Evolutionary conservation across 1,284 basidiomycete species (phyloP).

Genomic region (Heterobasidion irregulare): DNA sequence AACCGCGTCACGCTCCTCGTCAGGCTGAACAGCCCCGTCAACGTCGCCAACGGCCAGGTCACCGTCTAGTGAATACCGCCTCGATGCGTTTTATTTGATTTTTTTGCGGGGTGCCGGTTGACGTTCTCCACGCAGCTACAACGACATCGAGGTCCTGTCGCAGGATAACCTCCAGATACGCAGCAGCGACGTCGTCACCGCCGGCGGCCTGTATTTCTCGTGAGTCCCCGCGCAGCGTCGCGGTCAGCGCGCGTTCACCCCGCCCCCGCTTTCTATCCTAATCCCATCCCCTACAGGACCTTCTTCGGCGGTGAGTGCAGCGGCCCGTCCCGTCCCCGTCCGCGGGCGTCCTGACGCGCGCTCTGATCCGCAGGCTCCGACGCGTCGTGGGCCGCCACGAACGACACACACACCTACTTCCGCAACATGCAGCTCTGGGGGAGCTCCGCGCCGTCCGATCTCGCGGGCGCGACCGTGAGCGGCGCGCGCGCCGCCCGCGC

Average conservation of each 20-base stretch:
- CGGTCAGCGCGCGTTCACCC: neutral
- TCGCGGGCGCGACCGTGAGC: conserved; percentile 24
- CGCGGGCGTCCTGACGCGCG: conserved; percentile 1
- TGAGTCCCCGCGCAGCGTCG: conserved; percentile 22
- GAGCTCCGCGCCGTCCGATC: conserved; percentile 33
- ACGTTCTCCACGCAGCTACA: conserved; percentile 32
- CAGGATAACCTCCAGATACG: conserved; percentile 47
- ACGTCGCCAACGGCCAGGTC: conserved; percentile 49
- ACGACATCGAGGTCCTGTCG: conserved; percentile 42
- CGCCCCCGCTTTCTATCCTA: neutral
- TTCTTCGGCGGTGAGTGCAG: conserved; percentile 58
- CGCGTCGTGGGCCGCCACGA: conserved; percentile 53
- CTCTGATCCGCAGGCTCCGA: conserved; percentile 37
- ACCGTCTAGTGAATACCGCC: conserved; percentile 38
- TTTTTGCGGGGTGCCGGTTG: conserved; percentile 1
- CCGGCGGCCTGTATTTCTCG: conserved; percentile 62
- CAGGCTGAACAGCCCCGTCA: conserved; percentile 47
- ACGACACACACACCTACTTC: conserved; percentile 58
- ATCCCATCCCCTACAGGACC: conserved; percentile 31
- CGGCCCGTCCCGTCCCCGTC: neutral
- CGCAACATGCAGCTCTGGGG: conserved; percentile 58
- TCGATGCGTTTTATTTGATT: neutral
- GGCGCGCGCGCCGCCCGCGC: neutral
- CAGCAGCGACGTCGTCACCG: conserved; percentile 30
- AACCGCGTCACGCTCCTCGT: conserved; percentile 47